Base-by-base conservation (phyloP, 2,329 filamentous ascomycete species). In the Xylariaceae sp. region DNA sequence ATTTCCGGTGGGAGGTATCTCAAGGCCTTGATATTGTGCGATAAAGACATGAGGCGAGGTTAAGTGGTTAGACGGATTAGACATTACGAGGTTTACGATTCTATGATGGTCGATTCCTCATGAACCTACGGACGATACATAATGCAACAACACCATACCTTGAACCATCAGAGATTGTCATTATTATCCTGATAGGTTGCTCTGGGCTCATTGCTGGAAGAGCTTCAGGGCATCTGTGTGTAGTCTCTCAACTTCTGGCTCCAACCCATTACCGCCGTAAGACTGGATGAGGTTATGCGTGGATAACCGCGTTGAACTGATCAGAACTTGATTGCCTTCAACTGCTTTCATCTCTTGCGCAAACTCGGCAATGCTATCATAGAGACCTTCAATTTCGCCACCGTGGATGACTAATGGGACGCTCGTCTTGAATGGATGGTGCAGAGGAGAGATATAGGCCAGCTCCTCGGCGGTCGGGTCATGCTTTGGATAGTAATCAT, bases 361-460 rank as follows among this genome's bases (percentile, higher is more conserved):
- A 15, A 58, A 58, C 30, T 45, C 45, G 18, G 31, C 22, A 3
- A 57, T 49, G 1, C 36, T 11, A 3, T 47, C 35, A n/a, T 27
- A 47, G 2, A 54, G 35, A 1, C n/a, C 51, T 39, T 58, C 54
- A 0, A n/a, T 22, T 1, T 30, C 39, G 1, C 52, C 48, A 6
- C 31, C 45, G 2, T 57, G 50, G 2, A 55, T 45, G 12, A 52
- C 43, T 5, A 55, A 19, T 6, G 56, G 54, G 3, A 49, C 48
- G 2, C 31, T 47, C 1, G 42, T 49, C 7, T 14, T 32, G 39
- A 54, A 58, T 2, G 51, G 48, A 31, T 53, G 52, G 18, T 57
- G 17, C 10, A 58, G 11, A 1, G 56, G 54, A 1, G 54, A 55
- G 30, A 58, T 55, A 17, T 56, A 56, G 11, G 45, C 51, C 17